Base-by-base conservation (phyloP, 345 rosid genomes). In the Raphanus sativus region DNA sequence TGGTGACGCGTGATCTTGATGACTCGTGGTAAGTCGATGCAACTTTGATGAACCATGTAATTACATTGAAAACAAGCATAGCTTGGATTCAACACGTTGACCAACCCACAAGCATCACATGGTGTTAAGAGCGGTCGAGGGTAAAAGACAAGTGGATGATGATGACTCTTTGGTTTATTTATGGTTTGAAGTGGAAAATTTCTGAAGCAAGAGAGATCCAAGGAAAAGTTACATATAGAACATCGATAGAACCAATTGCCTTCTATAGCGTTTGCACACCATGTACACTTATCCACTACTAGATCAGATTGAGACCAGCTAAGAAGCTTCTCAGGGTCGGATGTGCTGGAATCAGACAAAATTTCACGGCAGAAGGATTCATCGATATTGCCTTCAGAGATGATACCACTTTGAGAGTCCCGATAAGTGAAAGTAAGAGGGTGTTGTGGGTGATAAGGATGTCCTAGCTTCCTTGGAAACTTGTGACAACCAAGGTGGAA, bases 371-470 rank as follows among this genome's bases (percentile, higher is more conserved):
- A 15, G 17, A 55, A 55, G 12, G 11, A 17, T 2, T 17, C 12
- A 17, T 55, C 28, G 4, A 55, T 55, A 55, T 17, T 55, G 0
- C 60, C 60, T 7, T 36, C 15, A 0, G 58, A 12, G 0, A 42
- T 42, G 12, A 25, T 25, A 6, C 30, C 30, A 9, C 6, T 24
- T 66, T 40, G 21, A 12, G 12, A 3, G 12, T 42, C 3, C 4
- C 8, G 17, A 56, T 17, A 34, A 15, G 61, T 29, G 8, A 56
- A 36, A 34, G 65, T 17, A 4, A 70, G 65, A 34, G 74, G 65
- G 9, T 70, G 65, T 34, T 58, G 74, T 8, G 13, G 64, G 54
- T 70, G 74, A 33, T 55, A 70, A 55, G 74, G 74, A 4, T 70
- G 74, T 1, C 1, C 33, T 2, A 70, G 3, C 54, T 70, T 70